These are phyloP conservation scores for Cladosporium austrohemisphaericum DNA, from an alignment of 2,329 filamentous ascomycete species.

Conservation along the genomic window DNA sequence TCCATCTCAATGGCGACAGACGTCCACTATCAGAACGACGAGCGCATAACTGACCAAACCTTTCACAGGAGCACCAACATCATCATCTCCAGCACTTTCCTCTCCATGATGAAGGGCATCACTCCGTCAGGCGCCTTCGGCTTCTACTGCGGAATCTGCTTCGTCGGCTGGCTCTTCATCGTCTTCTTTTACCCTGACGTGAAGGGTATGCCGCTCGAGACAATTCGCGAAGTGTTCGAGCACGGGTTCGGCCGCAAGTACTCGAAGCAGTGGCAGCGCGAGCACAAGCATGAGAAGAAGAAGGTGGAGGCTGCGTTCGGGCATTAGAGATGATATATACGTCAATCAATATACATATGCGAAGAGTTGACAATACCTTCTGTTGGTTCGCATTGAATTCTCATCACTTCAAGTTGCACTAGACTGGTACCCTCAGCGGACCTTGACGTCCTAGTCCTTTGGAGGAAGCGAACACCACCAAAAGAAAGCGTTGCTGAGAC, in stretches of 20 bases:
- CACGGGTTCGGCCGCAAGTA: constrained; percentile 46
- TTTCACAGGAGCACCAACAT: constrained; percentile 39
- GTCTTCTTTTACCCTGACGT: constrained; percentile 53
- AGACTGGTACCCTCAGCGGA: no score
- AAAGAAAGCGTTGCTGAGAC: no score
- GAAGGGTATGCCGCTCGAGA: constrained; percentile 54
- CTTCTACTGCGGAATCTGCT: constrained; percentile 51
- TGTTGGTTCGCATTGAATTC: no score
- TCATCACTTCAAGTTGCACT: no score
- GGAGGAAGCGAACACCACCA: no score
- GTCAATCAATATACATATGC: no score
- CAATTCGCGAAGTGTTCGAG: constrained; percentile 50
- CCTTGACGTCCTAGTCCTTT: no score
- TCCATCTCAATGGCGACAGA: no score
- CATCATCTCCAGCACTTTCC: constrained; percentile 49
- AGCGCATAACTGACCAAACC: background rate
- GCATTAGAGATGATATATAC: no score
- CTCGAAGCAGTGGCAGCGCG: constrained; percentile 35
- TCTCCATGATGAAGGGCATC: constrained; percentile 49
- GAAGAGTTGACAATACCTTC: no score
- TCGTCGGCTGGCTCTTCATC: constrained; percentile 46
- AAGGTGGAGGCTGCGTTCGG: constrained; percentile 22
- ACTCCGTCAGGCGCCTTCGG: constrained; percentile 51
- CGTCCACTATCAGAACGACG: background rate
- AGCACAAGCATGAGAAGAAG: constrained; percentile 33